Conservation (phyloP, 1,139 yeast species). For the Yamadazyma conglobata region DNA sequence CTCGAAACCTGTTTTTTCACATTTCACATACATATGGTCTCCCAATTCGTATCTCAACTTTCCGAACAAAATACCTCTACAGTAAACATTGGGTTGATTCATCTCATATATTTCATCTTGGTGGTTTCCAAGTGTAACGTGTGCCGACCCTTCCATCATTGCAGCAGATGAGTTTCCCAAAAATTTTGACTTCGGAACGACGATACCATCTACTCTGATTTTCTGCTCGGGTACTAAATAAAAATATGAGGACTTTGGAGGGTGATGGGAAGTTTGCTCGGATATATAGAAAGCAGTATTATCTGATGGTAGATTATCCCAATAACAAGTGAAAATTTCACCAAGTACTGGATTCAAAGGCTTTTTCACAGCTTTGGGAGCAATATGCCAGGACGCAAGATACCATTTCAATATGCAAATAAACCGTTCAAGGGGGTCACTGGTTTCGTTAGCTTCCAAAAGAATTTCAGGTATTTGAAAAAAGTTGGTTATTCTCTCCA, state of each 20-base stretch:
- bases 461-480: constrained; percentile 78
- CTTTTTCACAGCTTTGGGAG: constrained; percentile 96
- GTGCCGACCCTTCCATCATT: constrained; percentile 89
- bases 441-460: constrained; percentile 59
- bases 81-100: constrained; percentile 93
- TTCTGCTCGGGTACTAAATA: constrained; percentile 77
- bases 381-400: constrained; percentile 94
- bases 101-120: constrained; percentile 64
- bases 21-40: constrained; percentile 76
- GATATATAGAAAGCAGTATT: constrained; percentile 76
- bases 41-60: constrained; percentile 87
- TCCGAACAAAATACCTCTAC: constrained; percentile 92
- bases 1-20: constrained; percentile 54
- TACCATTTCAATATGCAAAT: constrained; percentile 80
- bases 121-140: constrained; percentile 65
- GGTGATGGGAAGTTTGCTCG: constrained; percentile 96
- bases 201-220: constrained; percentile 84
- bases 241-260: constrained; percentile 95
- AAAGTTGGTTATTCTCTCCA: constrained; percentile 90
- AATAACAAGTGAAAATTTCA: constrained; percentile 83
- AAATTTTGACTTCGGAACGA: constrained; percentile 82
- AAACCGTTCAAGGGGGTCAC: constrained; percentile 66
- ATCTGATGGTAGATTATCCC: constrained; percentile 76
- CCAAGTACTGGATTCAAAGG: constrained; percentile 95
- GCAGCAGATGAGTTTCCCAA: constrained; percentile 96